phyloP scores from a whole-genome alignment of 2,329 filamentous ascomycete genomes.

The Emergomyces africanus region DNA sequence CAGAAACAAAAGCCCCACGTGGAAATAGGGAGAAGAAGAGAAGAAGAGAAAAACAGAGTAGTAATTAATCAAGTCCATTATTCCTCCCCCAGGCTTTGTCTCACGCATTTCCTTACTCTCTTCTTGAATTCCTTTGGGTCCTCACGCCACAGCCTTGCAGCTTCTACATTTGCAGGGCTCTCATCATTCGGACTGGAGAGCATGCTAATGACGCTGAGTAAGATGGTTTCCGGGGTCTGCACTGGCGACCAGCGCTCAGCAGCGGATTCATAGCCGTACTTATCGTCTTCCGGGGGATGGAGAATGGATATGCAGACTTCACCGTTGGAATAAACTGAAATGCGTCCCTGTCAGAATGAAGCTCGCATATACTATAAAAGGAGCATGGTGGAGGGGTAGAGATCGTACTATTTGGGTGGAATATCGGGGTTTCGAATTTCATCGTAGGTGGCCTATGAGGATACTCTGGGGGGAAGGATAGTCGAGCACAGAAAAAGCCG shows the following conservation, averaged over 20 bases:
- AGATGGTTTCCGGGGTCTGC: slow-evolving; percentile 86
- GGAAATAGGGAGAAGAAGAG: background rate
- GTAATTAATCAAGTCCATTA: slow-evolving; percentile 10
- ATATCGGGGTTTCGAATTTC: slow-evolving; percentile 74
- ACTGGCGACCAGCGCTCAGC: slow-evolving; percentile 90
- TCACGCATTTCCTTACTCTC: slow-evolving; percentile 62
- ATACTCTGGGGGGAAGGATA: slow-evolving; percentile 75
- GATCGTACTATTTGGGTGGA: slow-evolving; percentile 70
- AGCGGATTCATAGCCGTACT: slow-evolving; percentile 84
- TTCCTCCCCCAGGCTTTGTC: slow-evolving; percentile 68
- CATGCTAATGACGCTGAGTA: slow-evolving; percentile 84
- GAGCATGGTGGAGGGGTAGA: background rate
- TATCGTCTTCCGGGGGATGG: slow-evolving; percentile 87
- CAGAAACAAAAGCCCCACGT: background rate
- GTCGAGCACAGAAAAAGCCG: slow-evolving; percentile 77
- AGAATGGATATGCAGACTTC: slow-evolving; percentile 95
- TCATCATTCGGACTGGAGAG: slow-evolving; percentile 90
- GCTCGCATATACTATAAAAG: background rate
- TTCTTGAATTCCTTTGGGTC: slow-evolving; percentile 67
- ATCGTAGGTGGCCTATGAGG: slow-evolving; percentile 80
- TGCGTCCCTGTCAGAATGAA: slow-evolving; percentile 1
- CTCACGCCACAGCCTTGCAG: slow-evolving; percentile 75
- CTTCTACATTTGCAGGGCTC: slow-evolving; percentile 89
- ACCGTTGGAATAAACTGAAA: slow-evolving; percentile 63
- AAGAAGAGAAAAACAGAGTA: background rate